Evolutionary conservation across 148 eudicot species (phyloP).

Genomic region (Rhododendron mucronatum): DNA sequence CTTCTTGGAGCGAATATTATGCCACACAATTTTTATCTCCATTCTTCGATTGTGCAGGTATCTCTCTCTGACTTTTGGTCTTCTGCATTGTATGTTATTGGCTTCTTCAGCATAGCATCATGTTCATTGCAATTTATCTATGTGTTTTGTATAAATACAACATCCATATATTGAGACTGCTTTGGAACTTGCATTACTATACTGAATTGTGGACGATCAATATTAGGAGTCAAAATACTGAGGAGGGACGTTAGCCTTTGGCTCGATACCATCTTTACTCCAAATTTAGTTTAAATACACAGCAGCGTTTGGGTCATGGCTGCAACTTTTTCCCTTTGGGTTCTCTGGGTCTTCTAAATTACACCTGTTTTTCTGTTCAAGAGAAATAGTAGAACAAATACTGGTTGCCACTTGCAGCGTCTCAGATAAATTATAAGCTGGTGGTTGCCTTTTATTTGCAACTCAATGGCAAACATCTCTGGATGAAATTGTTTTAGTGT

Average conservation of each 20-base stretch:
- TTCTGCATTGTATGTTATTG: background rate
- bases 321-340: background rate
- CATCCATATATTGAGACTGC: background rate
- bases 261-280: background rate
- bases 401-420: background rate
- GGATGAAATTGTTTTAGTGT: background rate
- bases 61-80: conserved; percentile 11
- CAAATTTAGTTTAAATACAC: background rate
- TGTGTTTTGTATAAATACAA: background rate
- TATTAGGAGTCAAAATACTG: no score
- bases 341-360: background rate
- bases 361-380: background rate
- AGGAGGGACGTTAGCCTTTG: background rate
- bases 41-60: conserved; percentile 91
- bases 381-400: background rate
- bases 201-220: background rate
- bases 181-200: background rate
- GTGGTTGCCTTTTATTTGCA: background rate
- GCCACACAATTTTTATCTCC: conserved; percentile 94
- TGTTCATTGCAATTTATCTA: background rate
- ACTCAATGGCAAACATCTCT: background rate
- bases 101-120: background rate
- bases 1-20: conserved; percentile 87
- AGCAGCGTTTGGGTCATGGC: background rate
- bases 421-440: background rate